Evolutionary conservation across 805 yeast genomes (phyloP).

Genomic region (Cyberlindnera maclurae): DNA sequence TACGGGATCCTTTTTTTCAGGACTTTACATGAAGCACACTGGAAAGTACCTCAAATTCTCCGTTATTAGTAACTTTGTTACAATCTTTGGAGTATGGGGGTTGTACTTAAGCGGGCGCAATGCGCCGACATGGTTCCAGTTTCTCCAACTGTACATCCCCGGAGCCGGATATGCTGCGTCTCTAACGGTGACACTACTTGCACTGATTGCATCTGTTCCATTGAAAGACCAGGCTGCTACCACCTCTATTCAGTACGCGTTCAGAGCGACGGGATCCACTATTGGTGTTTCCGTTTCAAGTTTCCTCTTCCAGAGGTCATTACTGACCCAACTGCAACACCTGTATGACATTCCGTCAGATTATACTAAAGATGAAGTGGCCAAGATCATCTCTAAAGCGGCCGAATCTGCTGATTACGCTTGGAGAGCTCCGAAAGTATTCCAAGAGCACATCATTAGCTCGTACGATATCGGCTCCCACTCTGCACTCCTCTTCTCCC

Average conservation of each 20-base stretch:
- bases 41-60: constrained; percentile 54
- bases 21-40: constrained; percentile 57
- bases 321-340: constrained; percentile 26
- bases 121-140: constrained; percentile 32
- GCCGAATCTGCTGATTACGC: constrained; percentile 45
- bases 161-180: constrained; percentile 63
- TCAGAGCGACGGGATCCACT: constrained; percentile 82
- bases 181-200: constrained; percentile 64
- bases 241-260: constrained; percentile 85
- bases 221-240: constrained; percentile 70
- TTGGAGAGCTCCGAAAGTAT: constrained; percentile 37
- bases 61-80: constrained; percentile 32
- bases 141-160: constrained; percentile 38
- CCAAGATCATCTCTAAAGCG: constrained; percentile 34
- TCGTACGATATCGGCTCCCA: constrained; percentile 45
- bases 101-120: constrained; percentile 23
- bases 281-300: constrained; percentile 68
- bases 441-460: constrained; percentile 31
- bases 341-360: constrained; percentile 14
- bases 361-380: constrained; percentile 14
- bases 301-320: constrained; percentile 52
- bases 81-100: constrained; percentile 40
- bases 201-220: constrained; percentile 72
- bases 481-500: constrained; percentile 41
- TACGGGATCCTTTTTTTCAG: constrained; percentile 58